These are phyloP conservation scores for Glutinoglossum americanum DNA, from an alignment of 495 filamentous ascomycete genomes.

Conservation along the genomic window DNA sequence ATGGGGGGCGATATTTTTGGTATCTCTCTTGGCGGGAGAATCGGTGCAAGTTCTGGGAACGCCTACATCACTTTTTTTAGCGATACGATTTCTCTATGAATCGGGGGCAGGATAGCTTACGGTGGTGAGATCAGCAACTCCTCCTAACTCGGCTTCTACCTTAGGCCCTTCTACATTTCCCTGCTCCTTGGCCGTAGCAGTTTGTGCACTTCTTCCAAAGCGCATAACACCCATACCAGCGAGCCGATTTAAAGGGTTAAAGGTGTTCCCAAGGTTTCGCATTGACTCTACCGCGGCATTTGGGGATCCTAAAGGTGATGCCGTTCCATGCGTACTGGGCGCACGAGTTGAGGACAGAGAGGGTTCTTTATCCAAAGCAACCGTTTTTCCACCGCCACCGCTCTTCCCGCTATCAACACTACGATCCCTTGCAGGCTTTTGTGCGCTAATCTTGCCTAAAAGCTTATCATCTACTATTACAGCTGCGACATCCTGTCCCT, in stretches of 20 bases:
- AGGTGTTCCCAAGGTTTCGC: slow-evolving; percentile 57
- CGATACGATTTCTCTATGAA: background rate
- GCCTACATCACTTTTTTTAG: slow-evolving; percentile 17
- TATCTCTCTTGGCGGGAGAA: slow-evolving; percentile 17
- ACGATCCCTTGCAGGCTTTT: slow-evolving; percentile 38
- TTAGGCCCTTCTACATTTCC: background rate
- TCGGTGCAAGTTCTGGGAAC: slow-evolving; percentile 34
- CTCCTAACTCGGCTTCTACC: slow-evolving; percentile 10
- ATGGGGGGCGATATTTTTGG: slow-evolving; percentile 46
- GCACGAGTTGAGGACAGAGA: background rate
- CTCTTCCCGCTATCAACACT: slow-evolving; percentile 60
- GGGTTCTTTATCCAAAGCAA: slow-evolving; percentile 21
- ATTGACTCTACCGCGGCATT: slow-evolving; percentile 55
- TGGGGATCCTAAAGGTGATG: slow-evolving; percentile 19
- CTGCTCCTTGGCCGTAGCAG: slow-evolving; percentile 9
- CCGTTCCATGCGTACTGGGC: slow-evolving; percentile 8
- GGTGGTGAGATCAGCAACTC: slow-evolving; percentile 24
- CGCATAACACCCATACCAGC: slow-evolving; percentile 44
- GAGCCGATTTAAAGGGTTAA: slow-evolving; percentile 71
- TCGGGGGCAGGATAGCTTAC: slow-evolving; percentile 14
- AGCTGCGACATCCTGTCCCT: background rate
- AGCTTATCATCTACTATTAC: slow-evolving; percentile 29
- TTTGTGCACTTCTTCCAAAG: slow-evolving; percentile 23
- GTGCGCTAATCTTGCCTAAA: slow-evolving; percentile 39
- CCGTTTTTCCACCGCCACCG: slow-evolving; percentile 31